Conservation (phyloP, 2,329 filamentous ascomycete genomes). For the Colletotrichum gloeosporioides region DNA sequence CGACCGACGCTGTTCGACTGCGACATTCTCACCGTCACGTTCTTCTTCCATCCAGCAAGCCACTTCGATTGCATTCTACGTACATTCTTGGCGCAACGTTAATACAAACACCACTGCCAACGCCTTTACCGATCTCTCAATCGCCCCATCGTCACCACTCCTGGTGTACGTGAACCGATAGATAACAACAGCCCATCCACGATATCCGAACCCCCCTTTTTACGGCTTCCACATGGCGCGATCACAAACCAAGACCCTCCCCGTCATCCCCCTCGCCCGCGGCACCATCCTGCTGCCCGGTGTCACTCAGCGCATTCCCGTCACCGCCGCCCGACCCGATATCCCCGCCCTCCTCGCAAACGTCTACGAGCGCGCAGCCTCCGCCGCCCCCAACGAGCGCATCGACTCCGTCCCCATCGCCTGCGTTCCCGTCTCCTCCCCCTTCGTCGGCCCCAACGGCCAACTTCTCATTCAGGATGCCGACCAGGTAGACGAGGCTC, state of each 20-base stretch:
- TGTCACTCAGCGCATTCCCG: conserved; percentile 82
- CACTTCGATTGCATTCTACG: neutral
- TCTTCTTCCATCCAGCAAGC: neutral
- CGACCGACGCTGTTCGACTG: neutral
- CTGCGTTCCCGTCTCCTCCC: conserved; percentile 85
- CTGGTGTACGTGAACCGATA: neutral
- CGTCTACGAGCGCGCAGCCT: conserved; percentile 78
- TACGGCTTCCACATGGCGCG: conserved; percentile 28
- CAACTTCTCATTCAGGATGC: conserved; percentile 75
- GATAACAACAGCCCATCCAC: neutral
- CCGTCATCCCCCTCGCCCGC: conserved; percentile 82
- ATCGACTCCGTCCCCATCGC: conserved; percentile 78
- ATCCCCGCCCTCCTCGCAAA: conserved; percentile 86
- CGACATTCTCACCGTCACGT: neutral
- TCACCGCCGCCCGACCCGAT: conserved; percentile 81
- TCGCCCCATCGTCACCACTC: neutral
- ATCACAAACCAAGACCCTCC: conserved; percentile 54
- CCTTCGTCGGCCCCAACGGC: conserved; percentile 74
- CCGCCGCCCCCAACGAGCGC: conserved; percentile 67
- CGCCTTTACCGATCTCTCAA: neutral
- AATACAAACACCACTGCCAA: neutral
- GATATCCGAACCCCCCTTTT: neutral
- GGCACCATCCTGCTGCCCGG: conserved; percentile 86
- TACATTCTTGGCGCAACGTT: neutral
- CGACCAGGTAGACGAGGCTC: conserved; percentile 51